These are phyloP conservation scores for Rhamnella rubrinervis DNA, from an alignment of 331 rosid species.

Conservation along the genomic window DNA sequence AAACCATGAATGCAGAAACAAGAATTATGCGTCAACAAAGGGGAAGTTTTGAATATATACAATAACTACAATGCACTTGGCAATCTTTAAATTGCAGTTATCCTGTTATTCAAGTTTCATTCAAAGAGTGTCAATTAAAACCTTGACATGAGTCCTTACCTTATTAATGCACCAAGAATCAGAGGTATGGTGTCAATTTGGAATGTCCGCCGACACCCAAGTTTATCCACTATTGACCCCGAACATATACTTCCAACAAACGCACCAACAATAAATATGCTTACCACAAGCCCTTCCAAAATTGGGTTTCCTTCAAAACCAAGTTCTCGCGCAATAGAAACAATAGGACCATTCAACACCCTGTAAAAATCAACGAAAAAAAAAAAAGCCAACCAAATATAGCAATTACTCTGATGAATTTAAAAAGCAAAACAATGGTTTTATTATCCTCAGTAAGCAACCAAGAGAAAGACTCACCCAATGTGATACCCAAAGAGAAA, in stretches of 20 bases:
- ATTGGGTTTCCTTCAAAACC: slow-evolving; percentile 84
- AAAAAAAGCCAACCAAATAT: slow-evolving; percentile 1
- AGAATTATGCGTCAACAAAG: slow-evolving; percentile 13
- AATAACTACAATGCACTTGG: slow-evolving; percentile 8
- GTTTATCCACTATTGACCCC: slow-evolving; percentile 75
- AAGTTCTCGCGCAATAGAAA: slow-evolving; percentile 79
- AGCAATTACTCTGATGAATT: background rate
- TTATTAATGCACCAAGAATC: slow-evolving; percentile 72
- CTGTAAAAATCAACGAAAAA: slow-evolving; percentile 38
- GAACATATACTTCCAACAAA: slow-evolving; percentile 77
- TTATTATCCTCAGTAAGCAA: background rate
- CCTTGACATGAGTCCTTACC: slow-evolving; percentile 32
- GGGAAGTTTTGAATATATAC: background rate
- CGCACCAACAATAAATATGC: slow-evolving; percentile 87
- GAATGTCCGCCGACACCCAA: slow-evolving; percentile 82
- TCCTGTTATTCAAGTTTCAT: background rate
- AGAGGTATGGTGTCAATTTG: slow-evolving; percentile 73
- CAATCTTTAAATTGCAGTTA: background rate
- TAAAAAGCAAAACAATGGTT: background rate
- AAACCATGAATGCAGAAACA: slow-evolving; percentile 12
- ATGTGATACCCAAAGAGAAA: slow-evolving; percentile 87
- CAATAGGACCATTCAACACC: slow-evolving; percentile 90
- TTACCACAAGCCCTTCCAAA: slow-evolving; percentile 85
- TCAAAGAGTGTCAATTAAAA: too few species aligned
- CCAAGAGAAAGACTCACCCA: slow-evolving; percentile 46